phyloP scores from a whole-genome alignment of 768 basidiomycete species.

The Pulveroboletus ravenelii region DNA sequence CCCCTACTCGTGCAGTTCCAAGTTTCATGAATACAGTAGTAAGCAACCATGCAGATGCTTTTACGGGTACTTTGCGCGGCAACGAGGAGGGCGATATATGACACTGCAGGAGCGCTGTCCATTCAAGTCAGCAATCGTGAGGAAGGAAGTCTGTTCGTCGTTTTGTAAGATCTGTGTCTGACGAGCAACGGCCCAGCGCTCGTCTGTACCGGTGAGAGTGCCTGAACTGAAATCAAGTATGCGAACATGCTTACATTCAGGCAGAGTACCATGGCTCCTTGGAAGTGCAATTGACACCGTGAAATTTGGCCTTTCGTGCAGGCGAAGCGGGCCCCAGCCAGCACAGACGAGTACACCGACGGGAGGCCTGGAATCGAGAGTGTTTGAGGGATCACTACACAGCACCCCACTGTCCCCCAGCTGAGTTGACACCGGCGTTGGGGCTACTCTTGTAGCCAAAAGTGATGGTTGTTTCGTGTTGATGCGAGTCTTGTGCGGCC shows the following conservation, averaged over 20 bases:
- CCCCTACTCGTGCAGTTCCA: neutral
- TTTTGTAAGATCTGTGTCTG: too few species aligned
- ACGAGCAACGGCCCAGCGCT: too few species aligned
- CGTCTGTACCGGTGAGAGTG: too few species aligned
- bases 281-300: constrained; percentile 7
- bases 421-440: constrained; percentile 52
- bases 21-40: too few species aligned
- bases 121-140: too few species aligned
- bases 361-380: constrained; percentile 12
- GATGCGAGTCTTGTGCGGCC: constrained; percentile 27
- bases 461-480: constrained; percentile 31
- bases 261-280: constrained; percentile 33
- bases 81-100: too few species aligned
- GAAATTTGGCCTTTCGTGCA: constrained; percentile 39
- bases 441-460: constrained; percentile 42
- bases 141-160: too few species aligned
- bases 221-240: neutral
- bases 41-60: too few species aligned
- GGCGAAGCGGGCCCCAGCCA: constrained; percentile 46
- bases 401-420: constrained; percentile 31
- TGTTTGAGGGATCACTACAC: constrained; percentile 29
- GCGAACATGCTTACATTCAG: constrained; percentile 31
- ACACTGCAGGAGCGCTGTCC: too few species aligned
- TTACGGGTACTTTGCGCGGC: too few species aligned
- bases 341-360: constrained; percentile 32